phyloP scores from a whole-genome alignment of 225 moss, liverwort and hornwort species.

The Polytrichum formosum region DNA sequence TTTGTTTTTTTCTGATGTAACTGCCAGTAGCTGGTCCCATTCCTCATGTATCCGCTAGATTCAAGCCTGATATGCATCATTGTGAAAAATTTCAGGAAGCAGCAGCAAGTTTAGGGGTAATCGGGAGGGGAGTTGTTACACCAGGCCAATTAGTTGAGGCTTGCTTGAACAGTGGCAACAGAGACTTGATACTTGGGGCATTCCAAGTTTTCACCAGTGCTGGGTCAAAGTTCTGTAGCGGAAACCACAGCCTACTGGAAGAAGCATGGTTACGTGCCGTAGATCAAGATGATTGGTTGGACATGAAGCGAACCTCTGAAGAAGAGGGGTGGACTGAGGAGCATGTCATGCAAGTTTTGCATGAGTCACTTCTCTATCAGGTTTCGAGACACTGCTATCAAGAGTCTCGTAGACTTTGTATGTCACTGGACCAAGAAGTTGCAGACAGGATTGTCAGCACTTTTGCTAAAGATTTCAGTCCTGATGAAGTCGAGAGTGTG shows the following conservation, averaged over 20 bases:
- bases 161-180: slow-evolving; percentile 69
- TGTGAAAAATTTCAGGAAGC: slow-evolving; percentile 52
- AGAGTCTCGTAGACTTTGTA: slow-evolving; percentile 32
- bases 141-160: slow-evolving; percentile 68
- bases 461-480: slow-evolving; percentile 42
- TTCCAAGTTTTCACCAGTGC: slow-evolving; percentile 76
- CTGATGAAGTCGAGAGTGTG: slow-evolving; percentile 62
- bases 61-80: slow-evolving; percentile 11
- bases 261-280: slow-evolving; percentile 82
- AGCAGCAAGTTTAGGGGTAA: slow-evolving; percentile 52
- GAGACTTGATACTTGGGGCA: slow-evolving; percentile 60
- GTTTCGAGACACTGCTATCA: slow-evolving; percentile 69
- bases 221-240: slow-evolving; percentile 66
- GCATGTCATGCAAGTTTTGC: slow-evolving; percentile 65
- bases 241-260: slow-evolving; percentile 71
- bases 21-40: no score
- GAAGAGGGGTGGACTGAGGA: slow-evolving; percentile 87
- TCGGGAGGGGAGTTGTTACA: slow-evolving; percentile 64
- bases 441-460: slow-evolving; percentile 22
- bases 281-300: slow-evolving; percentile 82
- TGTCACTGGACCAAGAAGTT: slow-evolving; percentile 29
- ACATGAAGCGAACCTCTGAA: slow-evolving; percentile 68
- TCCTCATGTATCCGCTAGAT: neutral
- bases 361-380: slow-evolving; percentile 61
- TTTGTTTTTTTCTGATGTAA: no score